These are phyloP conservation scores for Beta macrorhiza DNA, from an alignment of 179 eudicot species.

Conservation along the genomic window DNA sequence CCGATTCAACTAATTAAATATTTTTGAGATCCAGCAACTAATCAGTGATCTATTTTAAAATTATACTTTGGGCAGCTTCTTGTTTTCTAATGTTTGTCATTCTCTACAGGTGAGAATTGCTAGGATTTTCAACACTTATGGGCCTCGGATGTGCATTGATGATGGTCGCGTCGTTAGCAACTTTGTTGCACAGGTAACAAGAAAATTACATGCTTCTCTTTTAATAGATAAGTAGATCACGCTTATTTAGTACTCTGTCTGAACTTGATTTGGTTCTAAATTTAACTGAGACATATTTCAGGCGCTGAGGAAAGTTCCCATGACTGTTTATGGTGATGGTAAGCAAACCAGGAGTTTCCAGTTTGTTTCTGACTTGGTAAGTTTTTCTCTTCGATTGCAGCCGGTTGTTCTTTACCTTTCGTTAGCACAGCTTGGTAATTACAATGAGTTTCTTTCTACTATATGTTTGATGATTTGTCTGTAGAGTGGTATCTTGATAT, in stretches of 20 bases:
- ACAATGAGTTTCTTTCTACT: neutral
- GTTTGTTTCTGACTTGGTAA: conserved; percentile 84
- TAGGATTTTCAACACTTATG: conserved; percentile 95
- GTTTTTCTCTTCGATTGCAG: neutral
- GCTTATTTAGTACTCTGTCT: neutral
- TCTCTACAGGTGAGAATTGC: conserved; percentile 85
- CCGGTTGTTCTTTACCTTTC: neutral
- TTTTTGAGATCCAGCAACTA: neutral
- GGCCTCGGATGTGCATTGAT: conserved; percentile 97
- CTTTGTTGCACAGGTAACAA: conserved; percentile 87
- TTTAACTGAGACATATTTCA: conserved; percentile 24
- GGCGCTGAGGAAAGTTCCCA: conserved; percentile 84
- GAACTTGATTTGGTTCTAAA: neutral
- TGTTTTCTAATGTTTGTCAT: neutral
- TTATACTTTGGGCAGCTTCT: neutral
- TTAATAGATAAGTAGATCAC: neutral
- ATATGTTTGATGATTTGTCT: neutral
- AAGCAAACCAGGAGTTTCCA: conserved; percentile 92
- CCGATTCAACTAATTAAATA: neutral
- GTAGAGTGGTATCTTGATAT: neutral
- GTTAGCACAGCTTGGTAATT: neutral
- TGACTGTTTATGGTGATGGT: conserved; percentile 93
- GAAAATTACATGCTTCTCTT: neutral
- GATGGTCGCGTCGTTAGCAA: conserved; percentile 99
- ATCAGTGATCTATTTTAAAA: neutral